A percentile compares a stretch with the other conserved stretches of the same genome.
These are phyloP conservation scores for Podaxis sp. DNA, from an alignment of 768 basidiomycete species.

Conservation along the genomic window DNA sequence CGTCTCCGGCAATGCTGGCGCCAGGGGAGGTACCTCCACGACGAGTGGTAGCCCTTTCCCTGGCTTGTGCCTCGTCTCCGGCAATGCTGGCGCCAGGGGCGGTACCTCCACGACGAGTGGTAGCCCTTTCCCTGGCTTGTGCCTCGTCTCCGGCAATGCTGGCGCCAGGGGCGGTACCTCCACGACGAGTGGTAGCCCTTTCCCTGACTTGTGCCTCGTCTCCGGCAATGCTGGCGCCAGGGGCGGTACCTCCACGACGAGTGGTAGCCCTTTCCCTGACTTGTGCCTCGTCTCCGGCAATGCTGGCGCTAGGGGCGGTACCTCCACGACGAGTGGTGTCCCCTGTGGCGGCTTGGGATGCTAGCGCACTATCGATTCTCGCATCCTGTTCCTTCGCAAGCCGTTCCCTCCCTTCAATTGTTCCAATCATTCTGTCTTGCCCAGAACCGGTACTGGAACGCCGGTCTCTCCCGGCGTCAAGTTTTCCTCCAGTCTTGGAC, in stretches of 20 bases:
- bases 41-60: neutral
- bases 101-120: neutral
- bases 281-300: neutral
- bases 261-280: neutral
- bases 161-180: neutral
- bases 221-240: neutral
- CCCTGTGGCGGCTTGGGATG: neutral
- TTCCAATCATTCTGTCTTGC: conserved; percentile 5
- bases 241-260: neutral
- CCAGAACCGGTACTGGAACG: neutral
- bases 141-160: neutral
- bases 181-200: neutral
- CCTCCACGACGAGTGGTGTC: neutral
- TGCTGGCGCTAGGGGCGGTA: neutral
- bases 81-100: neutral
- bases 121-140: neutral
- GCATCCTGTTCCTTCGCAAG: conserved; percentile 9
- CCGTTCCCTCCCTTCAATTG: neutral
- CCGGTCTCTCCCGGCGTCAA: conserved; percentile 1
- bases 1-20: neutral
- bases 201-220: neutral
- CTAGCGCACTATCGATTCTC: neutral
- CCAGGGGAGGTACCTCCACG: neutral
- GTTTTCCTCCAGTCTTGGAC: neutral
- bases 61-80: neutral